Conservation (phyloP, 495 filamentous ascomycete species). For the Penicillium bialowiezense region DNA sequence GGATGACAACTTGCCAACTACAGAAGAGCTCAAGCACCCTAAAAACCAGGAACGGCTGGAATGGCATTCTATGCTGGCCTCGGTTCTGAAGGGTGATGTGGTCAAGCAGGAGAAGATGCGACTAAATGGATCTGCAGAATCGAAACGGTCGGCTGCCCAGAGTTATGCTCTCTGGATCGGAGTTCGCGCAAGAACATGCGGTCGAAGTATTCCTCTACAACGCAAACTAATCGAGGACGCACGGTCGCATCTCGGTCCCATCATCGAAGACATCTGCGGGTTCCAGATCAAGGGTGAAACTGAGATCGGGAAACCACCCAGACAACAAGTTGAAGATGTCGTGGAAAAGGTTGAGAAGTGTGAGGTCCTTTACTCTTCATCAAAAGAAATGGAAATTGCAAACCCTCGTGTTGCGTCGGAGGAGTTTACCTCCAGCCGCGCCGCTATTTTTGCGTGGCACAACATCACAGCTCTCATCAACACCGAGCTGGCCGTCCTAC, state of each 20-base stretch:
- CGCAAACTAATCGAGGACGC: constrained; percentile 79
- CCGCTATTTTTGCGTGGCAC: constrained; percentile 90
- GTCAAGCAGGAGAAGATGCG: constrained; percentile 97
- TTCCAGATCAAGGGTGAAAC: constrained; percentile 94
- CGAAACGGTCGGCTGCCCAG: constrained; percentile 65
- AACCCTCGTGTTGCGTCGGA: constrained; percentile 71
- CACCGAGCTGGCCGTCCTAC: constrained; percentile 83
- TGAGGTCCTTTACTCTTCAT: constrained; percentile 80
- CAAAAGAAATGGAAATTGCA: constrained; percentile 63
- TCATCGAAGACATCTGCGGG: constrained; percentile 81
- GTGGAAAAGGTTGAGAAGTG: constrained; percentile 85
- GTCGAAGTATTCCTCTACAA: constrained; percentile 78
- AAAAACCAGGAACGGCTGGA: constrained; percentile 89
- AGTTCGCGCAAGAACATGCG: constrained; percentile 75
- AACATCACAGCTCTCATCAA: constrained; percentile 98
- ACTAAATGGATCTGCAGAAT: constrained; percentile 78
- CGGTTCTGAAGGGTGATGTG: constrained; percentile 93
- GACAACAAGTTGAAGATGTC: constrained; percentile 84
- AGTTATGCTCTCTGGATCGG: constrained; percentile 89
- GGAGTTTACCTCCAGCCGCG: constrained; percentile 73
- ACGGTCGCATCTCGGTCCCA: constrained; percentile 60
- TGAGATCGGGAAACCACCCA: constrained; percentile 81
- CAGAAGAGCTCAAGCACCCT: constrained; percentile 85
- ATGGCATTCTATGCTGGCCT: constrained; percentile 97
- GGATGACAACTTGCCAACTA: constrained; percentile 79